Percentiles rank a stretch among this genome's conserved stretches.
Evolutionary conservation across 2,329 filamentous ascomycete genomes (phyloP).

Genomic region (Botrytis hyacinthi): DNA sequence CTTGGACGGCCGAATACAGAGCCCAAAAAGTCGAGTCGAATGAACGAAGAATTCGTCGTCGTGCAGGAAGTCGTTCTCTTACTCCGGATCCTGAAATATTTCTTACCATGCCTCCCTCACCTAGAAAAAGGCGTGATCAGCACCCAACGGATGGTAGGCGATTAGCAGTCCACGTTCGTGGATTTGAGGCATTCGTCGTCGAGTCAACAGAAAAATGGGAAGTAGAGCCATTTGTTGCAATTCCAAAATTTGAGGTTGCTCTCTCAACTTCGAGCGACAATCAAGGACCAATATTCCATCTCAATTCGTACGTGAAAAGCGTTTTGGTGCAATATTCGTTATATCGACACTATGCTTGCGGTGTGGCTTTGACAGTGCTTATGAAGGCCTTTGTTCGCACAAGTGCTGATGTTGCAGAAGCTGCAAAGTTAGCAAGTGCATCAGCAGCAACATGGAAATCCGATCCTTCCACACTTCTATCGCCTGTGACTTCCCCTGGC

Average conservation of each 20-base stretch:
- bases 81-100: conserved; percentile 66
- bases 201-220: conserved; percentile 84
- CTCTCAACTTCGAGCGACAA: conserved; percentile 82
- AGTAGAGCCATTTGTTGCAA: conserved; percentile 76
- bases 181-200: conserved; percentile 86
- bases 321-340: conserved; percentile 86
- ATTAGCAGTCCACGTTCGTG: conserved; percentile 75
- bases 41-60: conserved; percentile 57
- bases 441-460: conserved; percentile 19
- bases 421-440: conserved; percentile 38
- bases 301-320: conserved; percentile 77
- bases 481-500: conserved; percentile 34
- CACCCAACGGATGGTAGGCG: conserved; percentile 71
- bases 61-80: conserved; percentile 69
- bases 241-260: conserved; percentile 84
- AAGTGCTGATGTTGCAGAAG: conserved; percentile 46
- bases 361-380: conserved; percentile 76
- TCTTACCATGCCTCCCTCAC: conserved; percentile 49
- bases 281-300: conserved; percentile 82
- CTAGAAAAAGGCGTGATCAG: conserved; percentile 51
- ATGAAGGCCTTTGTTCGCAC: conserved; percentile 64
- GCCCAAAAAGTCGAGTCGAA: conserved; percentile 71
- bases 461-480: conserved; percentile 30
- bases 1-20: conserved; percentile 85
- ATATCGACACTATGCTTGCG: conserved; percentile 86